Conservation (phyloP, 176 grass and related monocot species). For the Eleusine indica region DNA sequence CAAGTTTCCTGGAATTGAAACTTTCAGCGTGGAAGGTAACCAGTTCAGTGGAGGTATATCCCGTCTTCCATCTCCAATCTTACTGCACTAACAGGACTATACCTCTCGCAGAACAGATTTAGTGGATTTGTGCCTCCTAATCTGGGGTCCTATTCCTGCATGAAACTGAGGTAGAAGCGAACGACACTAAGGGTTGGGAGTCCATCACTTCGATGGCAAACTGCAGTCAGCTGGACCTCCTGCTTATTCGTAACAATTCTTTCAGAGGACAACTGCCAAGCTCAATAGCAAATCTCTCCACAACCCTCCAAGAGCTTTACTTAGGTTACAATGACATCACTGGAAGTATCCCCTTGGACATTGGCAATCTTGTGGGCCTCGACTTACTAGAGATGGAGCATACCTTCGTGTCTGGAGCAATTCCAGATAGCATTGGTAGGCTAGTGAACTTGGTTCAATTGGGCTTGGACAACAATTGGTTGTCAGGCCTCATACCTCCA, state of each 20-base stretch:
- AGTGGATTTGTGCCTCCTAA: background rate
- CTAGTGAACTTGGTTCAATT: background rate
- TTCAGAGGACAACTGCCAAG: slow-evolving; percentile 10
- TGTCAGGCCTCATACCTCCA: slow-evolving; percentile 21
- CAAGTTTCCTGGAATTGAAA: background rate
- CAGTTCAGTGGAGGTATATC: background rate
- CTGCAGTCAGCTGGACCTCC: background rate
- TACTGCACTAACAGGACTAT: background rate
- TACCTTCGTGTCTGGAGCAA: background rate
- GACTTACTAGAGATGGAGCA: accelerated
- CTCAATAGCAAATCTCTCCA: background rate
- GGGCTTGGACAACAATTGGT: background rate
- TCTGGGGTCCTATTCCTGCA: background rate
- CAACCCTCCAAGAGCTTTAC: background rate
- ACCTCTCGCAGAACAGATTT: background rate
- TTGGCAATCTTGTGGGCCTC: slow-evolving; percentile 14
- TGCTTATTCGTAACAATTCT: background rate
- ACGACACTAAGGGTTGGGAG: slow-evolving; percentile 11
- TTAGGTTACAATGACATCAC: background rate
- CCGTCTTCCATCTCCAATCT: slow-evolving; percentile 24
- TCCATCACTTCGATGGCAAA: slow-evolving; percentile 23
- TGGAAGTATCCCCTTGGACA: background rate
- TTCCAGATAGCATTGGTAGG: slow-evolving; percentile 20
- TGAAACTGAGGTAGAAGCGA: background rate
- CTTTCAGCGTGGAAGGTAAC: background rate